Evolutionary conservation across 169 alveolate species (phyloP), one percentile per base, ranked within the genome.

Genomic region (Plasmodium blacklocki): DNA sequence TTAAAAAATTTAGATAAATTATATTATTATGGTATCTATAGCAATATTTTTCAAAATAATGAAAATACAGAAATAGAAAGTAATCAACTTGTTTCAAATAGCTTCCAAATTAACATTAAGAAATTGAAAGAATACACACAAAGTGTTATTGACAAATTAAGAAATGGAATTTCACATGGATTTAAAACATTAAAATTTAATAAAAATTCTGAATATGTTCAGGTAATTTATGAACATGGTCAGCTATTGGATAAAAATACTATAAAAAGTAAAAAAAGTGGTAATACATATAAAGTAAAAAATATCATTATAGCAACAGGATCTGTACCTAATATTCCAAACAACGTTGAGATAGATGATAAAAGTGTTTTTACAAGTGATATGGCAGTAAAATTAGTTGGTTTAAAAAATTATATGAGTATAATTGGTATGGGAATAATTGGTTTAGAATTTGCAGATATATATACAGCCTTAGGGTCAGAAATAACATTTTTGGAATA

Each of bases 221-320:
- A 88, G 54, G 75, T 80, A 63, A 45, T 76, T 66, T 76, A 87
- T 52, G 95, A 88, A 21, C 58, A 62, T 43, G 95, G 92, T 23
- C n/a, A 60, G 52, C 18, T 88, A 71, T 45, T 68, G 7, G 90
- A 80, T 14, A 73, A 62, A 63, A 67, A 62, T 59, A 54, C 67
- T 63, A 68, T 78, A 49, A 68, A 85, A 73, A 85, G 76, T 45
- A 73, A 52, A 73, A 73, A 73, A 72, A 64, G 74, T 63, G 83
- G 93, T 54, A 50, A 56, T 29, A 43, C 18, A 49, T 70, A 73
- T 29, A 64, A 71, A n/a, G 88, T 89, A 21, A 88, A 74, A 49
- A 83, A 92, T 60, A 76, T 92, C 21, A 78, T 92, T 19, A 62
- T 92, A n/a, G 95, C 95, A 21, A 89, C 93, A 14, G 95, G 95